These are phyloP conservation scores for Inonotus hispidus DNA, from an alignment of 1,284 basidiomycete species.

Conservation along the genomic window DNA sequence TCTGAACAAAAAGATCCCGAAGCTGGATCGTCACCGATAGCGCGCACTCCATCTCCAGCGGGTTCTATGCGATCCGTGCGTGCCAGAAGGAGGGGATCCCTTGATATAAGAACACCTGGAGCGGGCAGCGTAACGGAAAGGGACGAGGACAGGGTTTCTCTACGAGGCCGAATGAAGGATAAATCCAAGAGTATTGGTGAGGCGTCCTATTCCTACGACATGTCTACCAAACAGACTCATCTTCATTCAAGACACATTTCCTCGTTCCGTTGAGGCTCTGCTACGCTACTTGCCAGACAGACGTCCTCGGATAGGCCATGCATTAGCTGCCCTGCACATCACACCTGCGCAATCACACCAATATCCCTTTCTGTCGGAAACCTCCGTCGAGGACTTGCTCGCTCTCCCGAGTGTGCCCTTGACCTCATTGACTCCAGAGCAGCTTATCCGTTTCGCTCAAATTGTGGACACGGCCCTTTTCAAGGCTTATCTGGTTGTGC, in stretches of 20 bases:
- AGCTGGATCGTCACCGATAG: conserved; percentile 31
- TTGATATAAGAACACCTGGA: conserved; percentile 1
- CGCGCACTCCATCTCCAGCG: conserved; percentile 28
- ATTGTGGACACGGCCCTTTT: conserved; percentile 95
- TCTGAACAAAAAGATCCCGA: conserved; percentile 25
- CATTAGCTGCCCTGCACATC: conserved; percentile 65
- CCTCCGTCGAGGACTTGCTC: conserved; percentile 69
- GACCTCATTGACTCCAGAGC: conserved; percentile 65
- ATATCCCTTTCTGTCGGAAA: conserved; percentile 58
- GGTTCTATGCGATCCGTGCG: conserved; percentile 37
- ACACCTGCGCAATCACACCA: conserved; percentile 63
- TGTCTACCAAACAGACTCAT: neutral
- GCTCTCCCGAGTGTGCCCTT: conserved; percentile 69
- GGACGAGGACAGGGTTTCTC: conserved; percentile 59
- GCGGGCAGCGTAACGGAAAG: conserved; percentile 28
- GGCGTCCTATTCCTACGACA: neutral
- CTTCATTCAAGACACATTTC: conserved; percentile 44
- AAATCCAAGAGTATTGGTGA: conserved; percentile 28
- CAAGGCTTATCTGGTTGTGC: conserved; percentile 84
- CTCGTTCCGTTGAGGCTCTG: conserved; percentile 64
- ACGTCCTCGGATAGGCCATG: conserved; percentile 76
- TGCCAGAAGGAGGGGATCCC: conserved; percentile 20
- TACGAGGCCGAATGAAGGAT: conserved; percentile 36
- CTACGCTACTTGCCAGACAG: conserved; percentile 77
- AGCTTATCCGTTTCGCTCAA: conserved; percentile 84